Percentiles rank a stretch among this genome's conserved stretches.
Conservation (phyloP, 306 rosid species). For the Sicyos edulis region DNA sequence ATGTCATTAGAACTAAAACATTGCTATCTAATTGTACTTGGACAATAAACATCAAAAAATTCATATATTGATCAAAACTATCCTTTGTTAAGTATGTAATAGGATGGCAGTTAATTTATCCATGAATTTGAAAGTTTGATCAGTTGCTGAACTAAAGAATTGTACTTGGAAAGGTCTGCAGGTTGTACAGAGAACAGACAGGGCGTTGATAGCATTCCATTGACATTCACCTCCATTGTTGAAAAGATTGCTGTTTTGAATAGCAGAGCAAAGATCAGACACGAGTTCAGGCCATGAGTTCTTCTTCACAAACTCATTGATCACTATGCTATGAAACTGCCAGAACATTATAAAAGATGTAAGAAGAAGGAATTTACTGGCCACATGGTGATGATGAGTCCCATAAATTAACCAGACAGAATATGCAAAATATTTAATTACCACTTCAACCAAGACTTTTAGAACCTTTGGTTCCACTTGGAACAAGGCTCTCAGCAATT, state of each 20-base stretch:
- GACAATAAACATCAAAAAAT: too few relatives aligned
- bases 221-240: slow-evolving; percentile 27
- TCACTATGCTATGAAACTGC: slow-evolving; percentile 60
- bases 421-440: slow-evolving; percentile 20
- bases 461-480: slow-evolving; percentile 52
- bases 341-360: slow-evolving; percentile 1
- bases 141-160: neutral
- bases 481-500: slow-evolving; percentile 61
- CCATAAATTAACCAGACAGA: neutral
- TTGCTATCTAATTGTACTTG: neutral
- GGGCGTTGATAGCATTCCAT: slow-evolving; percentile 56
- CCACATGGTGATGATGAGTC: neutral
- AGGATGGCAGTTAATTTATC: neutral
- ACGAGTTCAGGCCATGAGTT: slow-evolving; percentile 69
- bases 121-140: neutral
- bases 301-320: slow-evolving; percentile 60
- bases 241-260: slow-evolving; percentile 57
- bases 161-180: slow-evolving; percentile 83
- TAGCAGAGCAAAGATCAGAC: slow-evolving; percentile 54
- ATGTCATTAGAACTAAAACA: neutral
- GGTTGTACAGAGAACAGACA: slow-evolving; percentile 62
- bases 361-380: neutral
- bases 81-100: neutral
- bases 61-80: neutral
- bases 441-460: slow-evolving; percentile 71